Evolutionary conservation across 352 stramenopile species (phyloP), one percentile per base, ranked within the genome.

Genomic region (Globisporangium yorkense): DNA sequence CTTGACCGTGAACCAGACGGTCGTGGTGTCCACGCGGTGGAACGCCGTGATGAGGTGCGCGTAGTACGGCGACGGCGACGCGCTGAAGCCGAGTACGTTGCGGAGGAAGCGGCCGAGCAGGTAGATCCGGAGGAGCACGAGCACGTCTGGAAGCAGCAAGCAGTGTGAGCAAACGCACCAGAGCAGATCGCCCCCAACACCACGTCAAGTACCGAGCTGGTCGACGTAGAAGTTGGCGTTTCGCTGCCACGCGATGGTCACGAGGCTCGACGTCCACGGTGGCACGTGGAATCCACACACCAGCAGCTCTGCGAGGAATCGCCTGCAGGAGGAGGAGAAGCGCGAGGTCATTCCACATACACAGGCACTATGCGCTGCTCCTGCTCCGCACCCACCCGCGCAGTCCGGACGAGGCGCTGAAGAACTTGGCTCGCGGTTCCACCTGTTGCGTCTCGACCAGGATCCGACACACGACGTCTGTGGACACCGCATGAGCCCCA

Each of bases 1-100:
- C 72, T 87, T 87, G 65, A 71, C 52, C 13, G 74, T 74, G 60
- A 87, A 82, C 77, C 77, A 87, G 37, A 83, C 72, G 1, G 72
- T 81, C 20, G 68, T 71, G n/a, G 82, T 60, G 56, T 87, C 62
- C n/a, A 84, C 67, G 27, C 70, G 72, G 33, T 87, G 72, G 59
- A 87, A 76, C 18, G 71, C 71, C 13, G 71, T 57, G 29, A 83
- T 70, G 29, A 87, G 59, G 13, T 75, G 74, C 16, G 72, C 67
- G 47, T 75, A 59, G 29, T 70, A 63, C 2, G 77, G 72, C 8
- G 68, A 57, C 15, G 74, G 67, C 6, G 68, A 48, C 10, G 71
- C 68, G 24, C 70, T 65, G 39, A 84, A 70, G 39, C 74, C 77
- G 18, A 84, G 50, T 7, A 54, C 61, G 51, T 87, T 87, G 44